Percentiles rank a stretch among this genome's conserved stretches.
phyloP scores from a whole-genome alignment of 163 green algal genomes.

The Scenedesmus sp. region DNA sequence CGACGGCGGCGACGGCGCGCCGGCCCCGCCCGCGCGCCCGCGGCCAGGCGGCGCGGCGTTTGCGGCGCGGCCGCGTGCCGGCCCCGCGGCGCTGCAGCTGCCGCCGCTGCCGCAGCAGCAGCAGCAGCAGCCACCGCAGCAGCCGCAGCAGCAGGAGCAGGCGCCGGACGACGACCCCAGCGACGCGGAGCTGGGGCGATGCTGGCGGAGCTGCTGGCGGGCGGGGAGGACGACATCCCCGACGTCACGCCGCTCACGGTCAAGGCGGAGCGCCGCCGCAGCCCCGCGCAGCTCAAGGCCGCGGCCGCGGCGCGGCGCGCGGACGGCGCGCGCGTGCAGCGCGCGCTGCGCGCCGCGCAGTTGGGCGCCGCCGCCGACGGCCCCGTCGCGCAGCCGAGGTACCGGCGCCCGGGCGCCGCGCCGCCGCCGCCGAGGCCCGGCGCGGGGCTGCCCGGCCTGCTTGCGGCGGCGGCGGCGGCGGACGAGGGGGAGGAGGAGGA shows the following conservation, averaged over 20 bases:
- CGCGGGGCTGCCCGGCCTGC: neutral
- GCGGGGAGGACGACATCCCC: neutral
- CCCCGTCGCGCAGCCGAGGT: neutral
- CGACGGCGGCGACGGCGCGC: neutral
- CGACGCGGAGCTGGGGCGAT: conserved; percentile 12
- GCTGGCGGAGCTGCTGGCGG: conserved; percentile 14
- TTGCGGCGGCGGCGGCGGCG: too few relatives aligned
- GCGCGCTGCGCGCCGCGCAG: neutral
- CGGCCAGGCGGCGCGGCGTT: neutral
- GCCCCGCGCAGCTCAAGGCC: neutral
- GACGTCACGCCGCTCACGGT: neutral
- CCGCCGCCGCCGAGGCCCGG: neutral
- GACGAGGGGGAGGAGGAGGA: too few relatives aligned
- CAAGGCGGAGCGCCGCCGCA: neutral
- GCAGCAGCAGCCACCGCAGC: conserved; percentile 13
- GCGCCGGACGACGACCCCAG: neutral
- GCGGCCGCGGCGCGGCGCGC: neutral
- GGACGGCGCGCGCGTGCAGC: neutral
- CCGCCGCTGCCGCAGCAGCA: conserved; percentile 18
- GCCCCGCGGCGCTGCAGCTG: conserved; percentile 1
- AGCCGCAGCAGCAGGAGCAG: conserved; percentile 31
- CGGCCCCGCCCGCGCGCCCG: too few relatives aligned
- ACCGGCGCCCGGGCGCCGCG: neutral
- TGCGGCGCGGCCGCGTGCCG: conserved; percentile 1
- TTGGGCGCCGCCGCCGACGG: neutral